Evolutionary conservation across 163 green algal genomes (phyloP), one percentile per base, ranked within the genome.

Genomic region (Chloroidium sp.): DNA sequence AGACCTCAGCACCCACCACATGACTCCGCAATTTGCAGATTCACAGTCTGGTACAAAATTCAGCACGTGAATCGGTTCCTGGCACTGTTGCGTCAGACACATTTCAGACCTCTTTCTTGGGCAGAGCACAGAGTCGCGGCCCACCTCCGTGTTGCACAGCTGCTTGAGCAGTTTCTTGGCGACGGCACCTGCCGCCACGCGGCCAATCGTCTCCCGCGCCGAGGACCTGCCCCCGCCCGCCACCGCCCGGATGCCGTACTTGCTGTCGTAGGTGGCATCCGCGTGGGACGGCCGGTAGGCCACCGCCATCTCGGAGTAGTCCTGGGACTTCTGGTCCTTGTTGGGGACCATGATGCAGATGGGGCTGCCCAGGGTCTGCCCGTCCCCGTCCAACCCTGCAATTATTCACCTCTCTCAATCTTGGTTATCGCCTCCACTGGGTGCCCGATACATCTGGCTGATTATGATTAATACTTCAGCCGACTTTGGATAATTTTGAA

Each of bases 201-300:
- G 90, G 0, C 96, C 97, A 76, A 99, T 98, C 1, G 97, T 98
- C 85, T 99, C 97, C 2, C 97, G 90, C 0, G 97, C 97, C 10
- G 92, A 97, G 14, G 93, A 97, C 57, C 97, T 86, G 36, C 97
- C 97, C 59, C 97, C 97, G 59, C 97, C 97, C 13, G 95, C 93
- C 4, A 99, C 89, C 4, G 96, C 96, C 0, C 97, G 89, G 78
- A 98, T 97, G 85, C 97, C 97, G 86, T 99, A 99, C 87, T 99
- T 99, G 88, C 98, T 97, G 84, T 99, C 97, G 85, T 99, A 99
- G 0, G 96, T 99, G 2, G 95, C 95, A 86, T 99, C 97, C 59
- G 97, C 96, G 84, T 99, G 97, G 3, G 90, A 97, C 3, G 96
- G 96, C 13, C 97, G 83, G 86, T 99, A 99, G 1, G 94, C 94